Evolutionary conservation across 208 protist genomes (phyloP).

Genomic region (Balamuthia mandrillaris): DNA sequence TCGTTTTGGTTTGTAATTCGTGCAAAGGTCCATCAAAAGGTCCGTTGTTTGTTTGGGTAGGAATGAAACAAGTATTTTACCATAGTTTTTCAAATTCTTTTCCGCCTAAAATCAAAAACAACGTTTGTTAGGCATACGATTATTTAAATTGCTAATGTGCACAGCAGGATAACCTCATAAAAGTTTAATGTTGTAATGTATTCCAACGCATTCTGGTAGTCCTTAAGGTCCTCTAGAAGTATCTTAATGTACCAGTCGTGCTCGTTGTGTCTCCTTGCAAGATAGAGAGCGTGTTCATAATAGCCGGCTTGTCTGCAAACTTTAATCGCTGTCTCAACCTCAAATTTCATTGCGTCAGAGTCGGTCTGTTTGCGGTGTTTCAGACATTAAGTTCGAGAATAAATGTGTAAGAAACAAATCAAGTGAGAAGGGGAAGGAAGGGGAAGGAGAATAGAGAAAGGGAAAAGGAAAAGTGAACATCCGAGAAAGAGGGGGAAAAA

Average conservation of each 20-base stretch:
- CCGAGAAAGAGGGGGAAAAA: too few relatives aligned
- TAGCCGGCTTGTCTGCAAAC: slow-evolving; percentile 77
- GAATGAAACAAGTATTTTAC: slow-evolving; percentile 70
- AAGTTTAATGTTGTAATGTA: slow-evolving; percentile 78
- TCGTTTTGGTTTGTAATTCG: slow-evolving; percentile 56
- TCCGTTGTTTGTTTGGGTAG: slow-evolving; percentile 64
- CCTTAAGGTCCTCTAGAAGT: slow-evolving; percentile 72
- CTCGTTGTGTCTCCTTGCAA: slow-evolving; percentile 74
- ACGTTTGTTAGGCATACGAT: too few relatives aligned
- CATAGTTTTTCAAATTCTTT: slow-evolving; percentile 78
- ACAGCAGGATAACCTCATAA: slow-evolving; percentile 37
- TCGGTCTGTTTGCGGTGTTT: too few relatives aligned
- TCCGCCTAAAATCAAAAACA: too few relatives aligned
- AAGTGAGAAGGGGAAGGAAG: too few relatives aligned
- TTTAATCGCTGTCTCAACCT: slow-evolving; percentile 88
- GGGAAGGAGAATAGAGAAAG: too few relatives aligned
- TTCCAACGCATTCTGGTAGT: slow-evolving; percentile 68
- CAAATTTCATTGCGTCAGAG: too few relatives aligned
- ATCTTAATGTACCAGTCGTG: slow-evolving; percentile 84
- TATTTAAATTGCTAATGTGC: too few relatives aligned
- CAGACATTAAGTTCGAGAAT: too few relatives aligned
- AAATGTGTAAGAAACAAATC: too few relatives aligned
- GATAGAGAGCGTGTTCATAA: slow-evolving; percentile 29
- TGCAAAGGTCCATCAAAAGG: slow-evolving; percentile 69
- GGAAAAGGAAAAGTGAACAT: too few relatives aligned